phyloP scores from a whole-genome alignment of 2,329 filamentous ascomycete genomes.

The Trichoderma arundinaceum region DNA sequence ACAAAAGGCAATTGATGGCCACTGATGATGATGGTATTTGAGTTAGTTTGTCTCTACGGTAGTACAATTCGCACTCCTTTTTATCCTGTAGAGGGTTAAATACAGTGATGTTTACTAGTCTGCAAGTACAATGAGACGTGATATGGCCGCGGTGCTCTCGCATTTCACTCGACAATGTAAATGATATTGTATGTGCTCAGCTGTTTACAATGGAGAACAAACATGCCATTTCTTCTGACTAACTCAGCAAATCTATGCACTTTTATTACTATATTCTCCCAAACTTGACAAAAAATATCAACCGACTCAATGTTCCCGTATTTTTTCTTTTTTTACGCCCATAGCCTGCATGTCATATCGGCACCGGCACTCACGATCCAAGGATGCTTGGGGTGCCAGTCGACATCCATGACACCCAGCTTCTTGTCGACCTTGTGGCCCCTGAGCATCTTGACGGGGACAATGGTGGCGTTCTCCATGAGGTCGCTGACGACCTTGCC shows the following conservation, averaged over 20 bases:
- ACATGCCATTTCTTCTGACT: background rate
- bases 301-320: background rate
- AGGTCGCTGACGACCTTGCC: conserved; percentile 93
- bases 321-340: conserved; percentile 61
- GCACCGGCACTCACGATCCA: conserved; percentile 95
- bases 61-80: background rate
- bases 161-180: too few relatives aligned
- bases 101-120: background rate
- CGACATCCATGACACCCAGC: conserved; percentile 88
- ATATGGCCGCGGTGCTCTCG: too few relatives aligned
- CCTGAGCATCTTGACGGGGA: conserved; percentile 90
- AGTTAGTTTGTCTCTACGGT: conserved; percentile 5
- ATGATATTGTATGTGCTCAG: too few relatives aligned
- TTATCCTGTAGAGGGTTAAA: background rate
- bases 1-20: conserved; percentile 6
- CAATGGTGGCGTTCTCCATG: conserved; percentile 95
- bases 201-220: too few relatives aligned
- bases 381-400: conserved; percentile 94
- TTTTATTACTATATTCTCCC: conserved; percentile 23
- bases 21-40: background rate
- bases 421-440: conserved; percentile 87
- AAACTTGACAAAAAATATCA: conserved; percentile 2
- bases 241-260: conserved; percentile 5
- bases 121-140: too few relatives aligned
- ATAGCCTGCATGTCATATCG: conserved; percentile 89